Base-by-base conservation (phyloP, 345 rosid genomes). In the Populus euphratica region DNA sequence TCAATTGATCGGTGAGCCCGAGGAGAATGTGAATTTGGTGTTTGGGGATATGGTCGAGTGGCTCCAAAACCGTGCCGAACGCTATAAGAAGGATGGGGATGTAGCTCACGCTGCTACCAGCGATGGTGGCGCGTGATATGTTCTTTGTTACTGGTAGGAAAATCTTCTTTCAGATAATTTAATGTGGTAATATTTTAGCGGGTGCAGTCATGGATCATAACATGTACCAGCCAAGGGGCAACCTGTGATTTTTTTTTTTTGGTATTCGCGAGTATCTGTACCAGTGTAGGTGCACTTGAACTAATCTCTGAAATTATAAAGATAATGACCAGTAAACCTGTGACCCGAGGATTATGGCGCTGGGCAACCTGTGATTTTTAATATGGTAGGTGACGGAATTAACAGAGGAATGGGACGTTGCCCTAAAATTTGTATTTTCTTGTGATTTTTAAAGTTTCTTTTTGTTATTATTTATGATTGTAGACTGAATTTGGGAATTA, bases 1-100 rank as follows among this genome's bases (percentile, higher is more conserved):
- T 84, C 99, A 91, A 89, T 61, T 96, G 74, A 72, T 89, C 2
- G 99, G 99, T 0, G 99, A 96, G 83, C 77, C 94, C 8, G 92
- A 88, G 76, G 95, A 93, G 77, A 54, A 72, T 38, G 94, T 92
- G 0, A 91, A 96, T 71, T 63, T 86, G 72, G 95, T 90, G 43
- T 92, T 86, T 67, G 89, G 93, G n/a, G 96, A 96, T 41, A 72
- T 91, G 75, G 64, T 89, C 69, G 91, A 86, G 68, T 96, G 99
- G 99, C 89, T 96, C 23, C 74, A 56, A 69, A 77, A 67, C 73
- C 84, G 95, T 68, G 92, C 90, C 11, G 68, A 61, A 66, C 61
- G 54, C 12, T 10, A 76, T 31, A 20, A 23, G 33, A 35, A 18
- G 27, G 75, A 56, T 1, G 68, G n/a, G 38, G 56, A n/a, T 11